Evolutionary conservation across 2,329 filamentous ascomycete species (phyloP).

Genomic region (Exophiala mesophila): DNA sequence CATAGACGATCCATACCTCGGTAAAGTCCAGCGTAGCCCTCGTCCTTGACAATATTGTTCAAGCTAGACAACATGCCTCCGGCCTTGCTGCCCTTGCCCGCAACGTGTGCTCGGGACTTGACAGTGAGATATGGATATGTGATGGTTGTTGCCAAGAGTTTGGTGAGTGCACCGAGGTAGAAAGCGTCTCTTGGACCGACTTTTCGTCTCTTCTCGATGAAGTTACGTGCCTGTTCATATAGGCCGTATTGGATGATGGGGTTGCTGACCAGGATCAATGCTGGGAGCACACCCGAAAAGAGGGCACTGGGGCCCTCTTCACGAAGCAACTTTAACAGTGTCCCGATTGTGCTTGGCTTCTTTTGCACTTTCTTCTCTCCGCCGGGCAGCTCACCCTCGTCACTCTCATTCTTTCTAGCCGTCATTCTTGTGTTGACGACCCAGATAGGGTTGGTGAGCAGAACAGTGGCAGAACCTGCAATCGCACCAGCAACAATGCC

Average conservation of each 20-base stretch:
- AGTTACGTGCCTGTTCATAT: conserved; percentile 96
- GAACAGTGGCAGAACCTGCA: conserved; percentile 86
- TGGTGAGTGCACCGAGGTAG: conserved; percentile 84
- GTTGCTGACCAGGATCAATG: conserved; percentile 92
- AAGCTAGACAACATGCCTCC: conserved; percentile 77
- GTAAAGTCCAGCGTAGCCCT: conserved; percentile 89
- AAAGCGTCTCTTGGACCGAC: conserved; percentile 86
- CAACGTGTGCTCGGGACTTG: conserved; percentile 96
- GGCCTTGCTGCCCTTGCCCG: conserved; percentile 67
- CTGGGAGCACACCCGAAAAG: conserved; percentile 88
- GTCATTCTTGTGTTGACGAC: conserved; percentile 99
- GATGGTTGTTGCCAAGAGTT: conserved; percentile 86
- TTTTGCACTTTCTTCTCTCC: conserved; percentile 44
- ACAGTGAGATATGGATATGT: conserved; percentile 99
- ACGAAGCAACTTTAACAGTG: conserved; percentile 70
- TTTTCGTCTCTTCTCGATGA: conserved; percentile 68
- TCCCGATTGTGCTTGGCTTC: conserved; percentile 70
- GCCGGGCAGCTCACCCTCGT: conserved; percentile 35
- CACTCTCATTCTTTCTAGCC: conserved; percentile 64
- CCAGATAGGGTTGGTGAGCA: conserved; percentile 98
- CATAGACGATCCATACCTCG: conserved; percentile 46
- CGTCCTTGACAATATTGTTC: conserved; percentile 73
- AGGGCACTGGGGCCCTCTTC: conserved; percentile 81
- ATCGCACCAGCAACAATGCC: conserved; percentile 93
- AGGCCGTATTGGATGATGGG: conserved; percentile 98